Base-by-base conservation (phyloP, 257 asterid genomes). In the Penstemon barbatus region DNA sequence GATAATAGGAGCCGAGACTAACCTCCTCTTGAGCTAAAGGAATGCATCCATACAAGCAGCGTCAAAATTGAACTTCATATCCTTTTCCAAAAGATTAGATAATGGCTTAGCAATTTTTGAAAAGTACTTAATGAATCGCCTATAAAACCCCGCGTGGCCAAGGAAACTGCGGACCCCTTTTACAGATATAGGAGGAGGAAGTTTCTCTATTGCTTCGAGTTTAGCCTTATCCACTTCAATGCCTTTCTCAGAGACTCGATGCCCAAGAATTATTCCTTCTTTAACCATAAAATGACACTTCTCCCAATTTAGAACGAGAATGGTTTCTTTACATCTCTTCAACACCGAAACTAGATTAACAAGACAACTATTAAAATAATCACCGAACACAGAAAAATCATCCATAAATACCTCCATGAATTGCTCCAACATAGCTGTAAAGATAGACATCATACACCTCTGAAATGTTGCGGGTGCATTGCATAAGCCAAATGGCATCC, bases 231-330 rank as follows among this genome's bases (percentile, higher is more conserved):
- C 55, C 3, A 37, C 57, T n/a, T 63, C 41, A 8, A 46, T 63
- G 1, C 69, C 65, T 1, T 19, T 19, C 2, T 8, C 12, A 0
- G 11, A 54, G 0, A 54, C 5, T 33, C 44, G 43, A 5, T 36
- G 53, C 0, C 50, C n/a, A 4, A 52, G 7, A n/a, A 67, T 50
- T 4, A 68, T 68, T 0, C 65, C 64, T n/a, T 68, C 65, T 8
- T 55, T 12, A 0, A 68, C 65, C 65, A 68, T 68, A 7, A 68
- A 68, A 11, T 55, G 72, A 12, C 56, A 68, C 12, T 68, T 68
- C 4, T 68, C 9, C 65, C 72, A 68, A 41, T 68, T 68, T 5
- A 42, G 12, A 0, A 55, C 72, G 0, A 54, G 7, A 7, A 56
- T 43, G 6, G 39, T 12, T 0, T 42, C 72, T 4, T 18, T 44